Evolutionary conservation across 176 grass and related monocot species (phyloP).

Genomic region (Zea luxurians): DNA sequence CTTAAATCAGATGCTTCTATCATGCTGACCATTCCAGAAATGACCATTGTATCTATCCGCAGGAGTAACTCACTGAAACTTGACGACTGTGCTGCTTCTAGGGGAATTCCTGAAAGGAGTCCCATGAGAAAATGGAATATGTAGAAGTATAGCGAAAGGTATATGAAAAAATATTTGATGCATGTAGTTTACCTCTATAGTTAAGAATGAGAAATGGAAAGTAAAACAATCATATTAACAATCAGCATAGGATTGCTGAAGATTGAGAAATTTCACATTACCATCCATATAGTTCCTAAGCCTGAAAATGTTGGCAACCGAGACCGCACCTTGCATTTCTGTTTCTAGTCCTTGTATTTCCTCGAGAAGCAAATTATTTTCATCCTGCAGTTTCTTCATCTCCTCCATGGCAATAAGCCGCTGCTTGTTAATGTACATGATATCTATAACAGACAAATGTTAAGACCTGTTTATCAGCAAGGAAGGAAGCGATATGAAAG

Average conservation of each 20-base stretch:
- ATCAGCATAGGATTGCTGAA: too few relatives aligned
- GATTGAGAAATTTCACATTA: too few relatives aligned
- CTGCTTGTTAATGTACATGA: slow-evolving; percentile 56
- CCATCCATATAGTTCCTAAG: too few relatives aligned
- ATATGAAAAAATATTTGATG: too few relatives aligned
- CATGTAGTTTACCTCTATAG: not conserved
- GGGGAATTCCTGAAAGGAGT: slow-evolving; percentile 34
- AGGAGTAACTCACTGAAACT: slow-evolving; percentile 52
- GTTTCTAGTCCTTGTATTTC: slow-evolving; percentile 44
- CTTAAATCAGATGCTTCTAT: slow-evolving; percentile 52
- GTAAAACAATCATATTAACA: too few relatives aligned
- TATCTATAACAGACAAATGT: slow-evolving; percentile 39
- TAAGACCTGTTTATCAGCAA: too few relatives aligned
- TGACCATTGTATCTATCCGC: slow-evolving; percentile 52
- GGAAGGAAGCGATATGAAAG: not conserved
- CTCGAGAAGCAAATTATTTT: slow-evolving; percentile 45
- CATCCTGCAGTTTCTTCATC: slow-evolving; percentile 45
- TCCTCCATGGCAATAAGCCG: slow-evolving; percentile 44
- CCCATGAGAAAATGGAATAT: slow-evolving; percentile 6
- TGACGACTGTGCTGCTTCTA: not conserved
- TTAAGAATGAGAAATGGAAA: slow-evolving; percentile 4
- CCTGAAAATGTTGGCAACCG: too few relatives aligned
- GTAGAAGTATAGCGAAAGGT: slow-evolving; percentile 5
- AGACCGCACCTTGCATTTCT: slow-evolving; percentile 18
- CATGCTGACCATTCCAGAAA: slow-evolving; percentile 46